Base-by-base conservation (phyloP, 768 basidiomycete genomes). In the Rhizopogon sp. region DNA sequence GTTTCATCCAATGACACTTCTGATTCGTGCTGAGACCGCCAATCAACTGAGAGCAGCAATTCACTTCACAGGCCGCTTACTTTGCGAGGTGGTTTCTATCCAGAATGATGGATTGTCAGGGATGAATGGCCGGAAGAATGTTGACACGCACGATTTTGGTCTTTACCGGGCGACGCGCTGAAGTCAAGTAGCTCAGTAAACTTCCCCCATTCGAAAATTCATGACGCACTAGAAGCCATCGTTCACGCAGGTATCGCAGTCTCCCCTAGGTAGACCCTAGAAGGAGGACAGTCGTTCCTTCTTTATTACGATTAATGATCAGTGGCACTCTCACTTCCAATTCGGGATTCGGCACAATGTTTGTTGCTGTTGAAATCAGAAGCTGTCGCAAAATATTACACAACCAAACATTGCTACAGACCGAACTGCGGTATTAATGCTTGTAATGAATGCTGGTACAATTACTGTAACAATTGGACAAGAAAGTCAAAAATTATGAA, bases 1-100 rank as follows among this genome's bases (percentile, higher is more conserved):
- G 87, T 94, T 60, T 90, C 85, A 42, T 92, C 86, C 28, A 85
- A 78, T n/a, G 89, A 84, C 45, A 89, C 79, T 55, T 84, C 84
- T 20, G 83, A 79, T 9, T 85, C 87, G 70, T 84, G 87, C 90
- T 93, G 58, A 39, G 59, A 25, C 51, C 29, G 46, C 42, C 62
- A 13, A 60, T 37, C 52, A 39, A 37, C 7, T 6, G 39, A 50
- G 29, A 17, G 5, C 29, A 41, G 13, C 17, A 7, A 20, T 50
- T 50, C 7, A 6, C 17, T 43, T n/a, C 28, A 28, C 16, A 43
- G n/a, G 10, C 51, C 41, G 49, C 72, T 45, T 67, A 79, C 78
- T 70, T 78, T 78, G 54, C 73, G 71, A 39, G 76, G 74, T 56
- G 77, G 74, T 69, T 72, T 79, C 77, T 79, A 59, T 55, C 35